These are phyloP conservation scores for Erodium moschatum DNA, from an alignment of 441 rosid species.

Conservation along the genomic window DNA sequence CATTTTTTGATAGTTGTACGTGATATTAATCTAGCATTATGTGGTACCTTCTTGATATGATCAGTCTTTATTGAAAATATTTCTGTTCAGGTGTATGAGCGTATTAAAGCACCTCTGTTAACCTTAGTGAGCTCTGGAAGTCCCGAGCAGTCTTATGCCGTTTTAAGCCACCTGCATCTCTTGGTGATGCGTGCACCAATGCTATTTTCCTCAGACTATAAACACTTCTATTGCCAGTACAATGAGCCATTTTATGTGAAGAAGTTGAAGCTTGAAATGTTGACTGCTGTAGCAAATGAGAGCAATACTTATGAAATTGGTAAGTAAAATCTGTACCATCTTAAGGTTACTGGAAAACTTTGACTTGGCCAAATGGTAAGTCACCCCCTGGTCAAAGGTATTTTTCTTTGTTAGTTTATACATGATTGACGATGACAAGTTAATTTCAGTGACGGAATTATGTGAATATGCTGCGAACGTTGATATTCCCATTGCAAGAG, in stretches of 20 bases:
- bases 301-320: conserved; percentile 94
- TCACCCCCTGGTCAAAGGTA: background rate
- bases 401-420: conserved; percentile 12
- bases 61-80: conserved; percentile 19
- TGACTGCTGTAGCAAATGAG: conserved; percentile 95
- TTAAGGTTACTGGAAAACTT: conserved; percentile 13
- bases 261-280: conserved; percentile 94
- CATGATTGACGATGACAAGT: conserved; percentile 20
- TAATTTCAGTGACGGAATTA: conserved; percentile 70
- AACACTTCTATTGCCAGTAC: conserved; percentile 93
- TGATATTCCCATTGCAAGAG: conserved; percentile 88
- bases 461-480: conserved; percentile 98
- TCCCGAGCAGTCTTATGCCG: conserved; percentile 92
- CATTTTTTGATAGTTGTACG: conserved; percentile 9
- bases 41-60: conserved; percentile 15
- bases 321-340: conserved; percentile 26
- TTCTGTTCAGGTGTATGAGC: conserved; percentile 72
- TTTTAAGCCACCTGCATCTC: conserved; percentile 85
- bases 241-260: conserved; percentile 89
- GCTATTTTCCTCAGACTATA: conserved; percentile 77
- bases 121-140: conserved; percentile 97
- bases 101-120: conserved; percentile 90
- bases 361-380: conserved; percentile 15
- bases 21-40: conserved; percentile 9
- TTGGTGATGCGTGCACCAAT: conserved; percentile 93